Conservation (phyloP, 129 eudicot genomes). For the Glebionis coronaria region DNA sequence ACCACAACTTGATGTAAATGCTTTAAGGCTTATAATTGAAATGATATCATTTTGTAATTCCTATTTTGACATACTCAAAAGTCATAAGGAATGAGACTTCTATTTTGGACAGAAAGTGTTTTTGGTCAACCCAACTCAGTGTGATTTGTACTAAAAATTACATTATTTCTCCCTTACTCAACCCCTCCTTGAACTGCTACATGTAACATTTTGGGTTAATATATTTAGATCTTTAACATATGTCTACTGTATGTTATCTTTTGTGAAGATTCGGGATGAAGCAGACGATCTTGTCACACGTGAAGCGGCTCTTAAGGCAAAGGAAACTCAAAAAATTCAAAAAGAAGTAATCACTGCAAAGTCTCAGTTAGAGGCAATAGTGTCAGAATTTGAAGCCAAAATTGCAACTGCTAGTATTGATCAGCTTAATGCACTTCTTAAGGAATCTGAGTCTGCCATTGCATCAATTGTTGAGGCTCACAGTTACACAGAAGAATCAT, state of each 20-base stretch:
- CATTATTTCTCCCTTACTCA: neutral
- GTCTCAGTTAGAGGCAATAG: conserved; percentile 47
- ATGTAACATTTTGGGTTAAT: neutral
- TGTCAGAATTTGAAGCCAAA: conserved; percentile 57
- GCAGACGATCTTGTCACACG: conserved; percentile 72
- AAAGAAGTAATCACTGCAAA: conserved; percentile 45
- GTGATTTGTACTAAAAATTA: no score
- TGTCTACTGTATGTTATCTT: conserved; percentile 6
- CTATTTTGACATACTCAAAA: no score
- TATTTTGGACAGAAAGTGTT: neutral
- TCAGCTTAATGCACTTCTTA: conserved; percentile 52
- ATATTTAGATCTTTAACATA: conserved; percentile 10
- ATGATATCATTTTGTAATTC: neutral
- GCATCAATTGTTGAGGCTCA: conserved; percentile 59
- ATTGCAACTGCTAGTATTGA: conserved; percentile 41
- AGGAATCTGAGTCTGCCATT: conserved; percentile 67
- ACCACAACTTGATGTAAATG: neutral
- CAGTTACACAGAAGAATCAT: conserved; percentile 28
- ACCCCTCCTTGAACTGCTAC: neutral
- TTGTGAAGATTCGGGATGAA: conserved; percentile 59
- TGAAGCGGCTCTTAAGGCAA: conserved; percentile 68
- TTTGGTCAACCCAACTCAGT: neutral
- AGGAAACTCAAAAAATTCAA: conserved; percentile 55
- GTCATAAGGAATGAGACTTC: no score
- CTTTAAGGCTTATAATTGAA: neutral